Conservation (phyloP, 2,329 filamentous ascomycete genomes). For the Ascochyta koolunga region DNA sequence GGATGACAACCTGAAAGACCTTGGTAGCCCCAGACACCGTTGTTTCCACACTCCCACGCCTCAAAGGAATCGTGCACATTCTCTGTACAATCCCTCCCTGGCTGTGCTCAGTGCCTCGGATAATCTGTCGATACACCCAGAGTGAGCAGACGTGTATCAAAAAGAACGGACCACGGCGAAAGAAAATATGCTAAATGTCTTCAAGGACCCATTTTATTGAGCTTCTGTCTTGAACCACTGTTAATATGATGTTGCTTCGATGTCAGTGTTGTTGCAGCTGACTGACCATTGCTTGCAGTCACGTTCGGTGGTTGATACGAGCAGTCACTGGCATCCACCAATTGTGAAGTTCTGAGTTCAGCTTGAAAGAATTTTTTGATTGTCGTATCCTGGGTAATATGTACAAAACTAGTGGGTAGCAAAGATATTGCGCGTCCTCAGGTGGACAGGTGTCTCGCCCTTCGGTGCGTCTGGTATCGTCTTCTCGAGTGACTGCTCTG, state of each 20-base stretch:
- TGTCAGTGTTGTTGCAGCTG: not conserved
- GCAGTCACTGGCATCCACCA: not conserved
- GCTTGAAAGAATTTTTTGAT: constrained; percentile 19
- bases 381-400: constrained; percentile 30
- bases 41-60: too few relatives aligned
- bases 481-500: constrained; percentile 57
- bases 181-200: too few relatives aligned
- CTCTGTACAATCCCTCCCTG: not conserved
- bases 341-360: not conserved
- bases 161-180: too few relatives aligned
- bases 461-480: constrained; percentile 58
- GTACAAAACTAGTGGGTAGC: constrained; percentile 43
- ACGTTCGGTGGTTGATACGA: not conserved
- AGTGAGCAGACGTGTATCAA: too few relatives aligned
- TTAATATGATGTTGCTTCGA: not conserved
- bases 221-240: not conserved
- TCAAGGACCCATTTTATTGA: not conserved
- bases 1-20: too few relatives aligned
- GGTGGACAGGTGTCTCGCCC: constrained; percentile 56
- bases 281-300: not conserved
- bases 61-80: too few relatives aligned
- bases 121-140: not conserved
- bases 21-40: too few relatives aligned
- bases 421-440: constrained; percentile 55
- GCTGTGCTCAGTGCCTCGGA: not conserved